phyloP scores from a whole-genome alignment of 148 eudicot genomes.

The Talinum fruticosum region DNA sequence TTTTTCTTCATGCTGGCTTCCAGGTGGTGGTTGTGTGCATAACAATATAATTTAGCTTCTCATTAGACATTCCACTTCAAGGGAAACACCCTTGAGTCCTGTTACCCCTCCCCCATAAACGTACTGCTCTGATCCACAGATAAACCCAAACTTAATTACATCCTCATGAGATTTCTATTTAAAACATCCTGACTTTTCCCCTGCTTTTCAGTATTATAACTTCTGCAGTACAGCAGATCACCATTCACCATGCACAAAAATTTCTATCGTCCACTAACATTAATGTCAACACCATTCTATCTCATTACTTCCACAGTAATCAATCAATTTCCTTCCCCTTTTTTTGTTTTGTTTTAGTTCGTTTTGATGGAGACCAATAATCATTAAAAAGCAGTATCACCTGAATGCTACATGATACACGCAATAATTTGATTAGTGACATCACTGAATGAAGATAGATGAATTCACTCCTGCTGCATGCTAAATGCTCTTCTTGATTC shows the following conservation, averaged over 20 bases:
- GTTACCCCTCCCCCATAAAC: neutral
- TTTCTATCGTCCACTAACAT: neutral
- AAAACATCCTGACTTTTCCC: neutral
- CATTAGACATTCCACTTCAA: neutral
- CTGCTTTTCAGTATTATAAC: neutral
- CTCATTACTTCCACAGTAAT: neutral
- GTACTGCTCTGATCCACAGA: neutral
- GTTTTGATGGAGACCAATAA: neutral
- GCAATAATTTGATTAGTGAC: neutral
- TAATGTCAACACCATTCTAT: neutral
- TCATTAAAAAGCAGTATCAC: neutral
- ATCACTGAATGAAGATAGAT: neutral
- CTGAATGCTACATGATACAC: neutral
- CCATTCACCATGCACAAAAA: neutral
- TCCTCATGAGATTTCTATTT: neutral
- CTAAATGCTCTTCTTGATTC: neutral
- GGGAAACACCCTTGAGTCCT: neutral
- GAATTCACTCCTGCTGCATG: neutral
- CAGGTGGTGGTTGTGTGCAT: neutral
- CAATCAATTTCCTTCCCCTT: too few species aligned
- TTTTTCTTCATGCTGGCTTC: neutral
- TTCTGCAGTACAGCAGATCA: neutral
- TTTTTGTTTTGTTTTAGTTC: neutral
- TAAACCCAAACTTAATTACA: too few species aligned
- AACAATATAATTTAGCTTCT: neutral